Base-by-base conservation (phyloP, 2,329 filamentous ascomycete species). In the Trichoderma citrinoviride region DNA sequence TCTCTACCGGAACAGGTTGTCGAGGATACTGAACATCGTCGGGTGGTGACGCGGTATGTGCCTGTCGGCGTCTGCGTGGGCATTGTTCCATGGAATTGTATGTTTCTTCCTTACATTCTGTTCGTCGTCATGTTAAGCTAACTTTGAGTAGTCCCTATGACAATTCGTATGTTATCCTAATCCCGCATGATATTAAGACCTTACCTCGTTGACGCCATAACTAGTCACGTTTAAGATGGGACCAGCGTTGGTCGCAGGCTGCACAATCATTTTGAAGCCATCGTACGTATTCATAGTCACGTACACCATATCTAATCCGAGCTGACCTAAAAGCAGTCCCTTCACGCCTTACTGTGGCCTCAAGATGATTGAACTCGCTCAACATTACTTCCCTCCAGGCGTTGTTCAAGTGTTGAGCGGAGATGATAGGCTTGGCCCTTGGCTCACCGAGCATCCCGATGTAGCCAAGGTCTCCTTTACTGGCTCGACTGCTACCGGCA, bases 401-500 rank as follows among this genome's bases (percentile, higher is more conserved):
- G 84, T 90, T 19, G 72, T 89, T 4, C 86, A 89, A 70, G 83
- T 79, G 0, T 74, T 90, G 3, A 84, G 82, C 61, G 87, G 87
- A 15, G 83, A 84, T 62, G 86, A 88, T 68, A 76, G 80, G 63
- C 81, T 89, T 7, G 87, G 86, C 6, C 84, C 83, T 1, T 80
- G 78, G 79, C 74, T 89, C 65, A 87, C 84, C 0, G 71, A 71
- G 7, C 86, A 89, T 71, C 83, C 84, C 0, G 83, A 78, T 43
- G 81, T 88, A 61, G 79, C 81, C 66, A 89, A 87, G 78, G 82
- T 89, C 74, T 81, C 78, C 1, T 95, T 94, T 70, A 94, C 91
- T 0, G 91, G 91, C 29, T 90, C 87, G 10, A 90, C 87, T 2
- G 81, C 80, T 2, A 92, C 90, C 0, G 91, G 90, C 0, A 83